Percentiles rank a stretch among this genome's conserved stretches.
Conservation (phyloP, 768 basidiomycete genomes). For the Pholiota conissans region DNA sequence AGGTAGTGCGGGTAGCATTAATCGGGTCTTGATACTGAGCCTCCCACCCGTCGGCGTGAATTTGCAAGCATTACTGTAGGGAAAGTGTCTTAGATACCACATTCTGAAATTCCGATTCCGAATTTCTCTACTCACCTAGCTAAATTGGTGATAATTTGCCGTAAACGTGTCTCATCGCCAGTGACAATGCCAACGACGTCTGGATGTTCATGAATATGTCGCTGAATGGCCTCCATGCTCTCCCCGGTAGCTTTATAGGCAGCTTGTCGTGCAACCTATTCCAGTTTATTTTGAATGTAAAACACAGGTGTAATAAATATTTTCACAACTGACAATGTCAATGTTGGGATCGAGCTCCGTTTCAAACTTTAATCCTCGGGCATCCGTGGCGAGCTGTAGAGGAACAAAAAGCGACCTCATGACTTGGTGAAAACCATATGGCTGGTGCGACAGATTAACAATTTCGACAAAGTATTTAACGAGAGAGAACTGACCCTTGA, state of each 20-base stretch:
- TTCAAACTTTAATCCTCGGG: constrained; percentile 63
- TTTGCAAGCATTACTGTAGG: constrained; percentile 70
- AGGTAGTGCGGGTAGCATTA: constrained; percentile 39
- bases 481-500: constrained; percentile 38
- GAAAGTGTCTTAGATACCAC: background rate
- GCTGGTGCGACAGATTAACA: constrained; percentile 32
- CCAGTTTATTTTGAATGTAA: background rate
- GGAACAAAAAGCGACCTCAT: constrained; percentile 75
- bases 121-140: constrained; percentile 50
- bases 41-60: constrained; percentile 73
- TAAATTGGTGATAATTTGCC: constrained; percentile 84
- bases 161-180: constrained; percentile 80
- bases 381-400: constrained; percentile 64
- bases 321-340: constrained; percentile 47
- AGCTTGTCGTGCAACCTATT: constrained; percentile 58
- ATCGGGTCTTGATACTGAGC: constrained; percentile 65
- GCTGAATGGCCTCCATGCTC: constrained; percentile 35
- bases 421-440: constrained; percentile 77
- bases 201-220: constrained; percentile 43
- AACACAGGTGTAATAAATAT: background rate
- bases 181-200: constrained; percentile 69
- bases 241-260: constrained; percentile 63
- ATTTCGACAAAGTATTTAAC: background rate
- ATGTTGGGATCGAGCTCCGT: constrained; percentile 69
- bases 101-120: background rate